These are phyloP conservation scores for Hemisphaericaspora xylofermentans DNA, from an alignment of 1,139 yeast species.

Conservation along the genomic window DNA sequence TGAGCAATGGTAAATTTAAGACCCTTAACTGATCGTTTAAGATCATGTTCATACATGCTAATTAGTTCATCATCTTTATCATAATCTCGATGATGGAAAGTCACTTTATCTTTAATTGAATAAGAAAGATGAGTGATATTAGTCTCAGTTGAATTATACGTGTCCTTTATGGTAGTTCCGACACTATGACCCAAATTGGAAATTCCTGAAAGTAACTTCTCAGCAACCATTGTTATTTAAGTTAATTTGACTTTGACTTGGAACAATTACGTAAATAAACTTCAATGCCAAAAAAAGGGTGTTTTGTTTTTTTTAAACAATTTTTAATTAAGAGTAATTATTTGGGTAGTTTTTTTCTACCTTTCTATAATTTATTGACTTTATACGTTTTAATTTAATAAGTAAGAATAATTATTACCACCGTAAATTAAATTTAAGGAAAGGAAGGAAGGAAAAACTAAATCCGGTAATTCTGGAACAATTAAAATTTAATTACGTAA, in stretches of 20 bases:
- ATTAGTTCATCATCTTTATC: slow-evolving; percentile 45
- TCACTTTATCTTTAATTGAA: slow-evolving; percentile 15
- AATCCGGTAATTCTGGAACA: too few relatives aligned
- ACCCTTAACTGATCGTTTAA: slow-evolving; percentile 42
- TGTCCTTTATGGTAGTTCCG: slow-evolving; percentile 14
- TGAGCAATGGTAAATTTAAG: slow-evolving; percentile 41
- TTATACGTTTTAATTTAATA: too few relatives aligned
- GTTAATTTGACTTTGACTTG: not conserved
- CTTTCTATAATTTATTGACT: too few relatives aligned
- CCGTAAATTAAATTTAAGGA: too few relatives aligned
- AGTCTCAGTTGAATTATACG: slow-evolving; percentile 12
- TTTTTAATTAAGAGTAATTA: too few relatives aligned
- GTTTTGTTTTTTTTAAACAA: too few relatives aligned
- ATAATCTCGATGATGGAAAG: slow-evolving; percentile 22
- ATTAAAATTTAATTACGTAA: too few relatives aligned
- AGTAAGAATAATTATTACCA: too few relatives aligned
- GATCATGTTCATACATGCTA: slow-evolving; percentile 43
- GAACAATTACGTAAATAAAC: too few relatives aligned
- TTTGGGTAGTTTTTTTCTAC: too few relatives aligned
- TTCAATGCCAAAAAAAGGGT: too few relatives aligned
- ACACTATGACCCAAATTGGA: slow-evolving; percentile 9
- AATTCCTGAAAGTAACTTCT: slow-evolving; percentile 12
- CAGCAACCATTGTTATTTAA: slow-evolving; percentile 11
- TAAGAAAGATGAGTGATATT: slow-evolving; percentile 12
- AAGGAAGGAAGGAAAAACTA: too few relatives aligned